Conservation (phyloP, 148 eudicot genomes). For the Vaccinium corymbosum region DNA sequence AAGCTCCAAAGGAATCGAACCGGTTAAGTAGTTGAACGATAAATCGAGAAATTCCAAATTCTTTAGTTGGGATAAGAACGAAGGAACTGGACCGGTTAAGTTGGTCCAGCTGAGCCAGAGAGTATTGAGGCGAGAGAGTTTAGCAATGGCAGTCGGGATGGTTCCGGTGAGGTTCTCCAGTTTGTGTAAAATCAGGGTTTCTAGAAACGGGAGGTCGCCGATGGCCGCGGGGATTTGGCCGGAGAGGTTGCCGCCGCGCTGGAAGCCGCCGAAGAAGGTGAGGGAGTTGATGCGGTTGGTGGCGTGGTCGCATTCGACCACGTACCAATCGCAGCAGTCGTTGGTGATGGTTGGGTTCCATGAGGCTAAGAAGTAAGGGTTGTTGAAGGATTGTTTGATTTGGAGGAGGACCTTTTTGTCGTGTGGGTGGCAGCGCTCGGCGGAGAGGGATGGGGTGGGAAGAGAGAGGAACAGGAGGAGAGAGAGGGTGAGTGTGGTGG, state of each 20-base stretch:
- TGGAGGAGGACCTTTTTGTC: constrained; percentile 39
- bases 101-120: constrained; percentile 30
- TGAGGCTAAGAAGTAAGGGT: constrained; percentile 28
- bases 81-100: constrained; percentile 45
- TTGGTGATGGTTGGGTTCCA: constrained; percentile 24
- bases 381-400: constrained; percentile 32
- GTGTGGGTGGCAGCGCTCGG: constrained; percentile 33
- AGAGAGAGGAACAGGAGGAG: constrained; percentile 4
- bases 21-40: constrained; percentile 34
- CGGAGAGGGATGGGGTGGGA: constrained; percentile 8
- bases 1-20: constrained; percentile 39
- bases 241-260: constrained; percentile 13
- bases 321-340: constrained; percentile 43
- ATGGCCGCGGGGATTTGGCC: constrained; percentile 37
- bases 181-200: constrained; percentile 25
- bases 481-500: constrained; percentile 19
- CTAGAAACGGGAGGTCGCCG: constrained; percentile 34
- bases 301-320: constrained; percentile 32
- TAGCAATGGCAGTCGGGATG: constrained; percentile 33
- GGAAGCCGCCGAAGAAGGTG: constrained; percentile 13
- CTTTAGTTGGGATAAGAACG: constrained; percentile 28
- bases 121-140: constrained; percentile 24
- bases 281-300: constrained; percentile 37
- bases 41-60: constrained; percentile 26
- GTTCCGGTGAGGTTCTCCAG: constrained; percentile 43